Base-by-base conservation (phyloP, 2,329 filamentous ascomycete genomes). In the Colletotrichum incanum region DNA sequence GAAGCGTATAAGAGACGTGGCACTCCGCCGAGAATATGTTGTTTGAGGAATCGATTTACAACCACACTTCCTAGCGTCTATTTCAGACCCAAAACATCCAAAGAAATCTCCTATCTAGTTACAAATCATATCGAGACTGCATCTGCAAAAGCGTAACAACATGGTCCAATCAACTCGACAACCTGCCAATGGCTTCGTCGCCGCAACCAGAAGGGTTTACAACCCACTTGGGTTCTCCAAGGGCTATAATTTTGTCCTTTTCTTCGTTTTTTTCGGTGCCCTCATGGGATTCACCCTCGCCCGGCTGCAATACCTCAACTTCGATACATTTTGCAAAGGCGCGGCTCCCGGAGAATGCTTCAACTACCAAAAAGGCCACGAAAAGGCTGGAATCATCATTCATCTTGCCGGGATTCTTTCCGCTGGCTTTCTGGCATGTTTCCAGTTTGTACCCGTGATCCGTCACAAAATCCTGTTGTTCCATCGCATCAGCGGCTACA, bases 401-500 rank as follows among this genome's bases (percentile, higher is more conserved):
- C 87, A 89, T 71, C 77, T 89, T 3, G 81, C 76, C 5, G 75
- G 78, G 7, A 82, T 88, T 37, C 77, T 89, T 1, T 86, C 86
- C 0, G 86, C 82, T 1, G 78, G 78, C 18, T 73, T 87, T 1
- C 80, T 89, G 4, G 82, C 80, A 2, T 80, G 82, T 66, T 78
- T 86, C 34, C 87, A 89, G 78, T 89, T 89, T 72, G 76, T 87
- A 2, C 87, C 87, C 0, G 74, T 77, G 1, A 79, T 87, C 41
- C 81, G 86, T 1, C 84, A 89, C 74, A 87, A 84, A 73, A 76
- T 80, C 59, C 79, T 90, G 0, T 69, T 88, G 1, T 77, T 91
- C 26, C 91, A 93, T 76, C 87, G 90, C 1, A 83, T 92, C 66
- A 89, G 86, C 64, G 91, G 91, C 1, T 91, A 92, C 73, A 34